Evolutionary conservation across 768 basidiomycete species (phyloP), one percentile per base, ranked within the genome.

Genomic region (Psilocybe subaeruginosa): DNA sequence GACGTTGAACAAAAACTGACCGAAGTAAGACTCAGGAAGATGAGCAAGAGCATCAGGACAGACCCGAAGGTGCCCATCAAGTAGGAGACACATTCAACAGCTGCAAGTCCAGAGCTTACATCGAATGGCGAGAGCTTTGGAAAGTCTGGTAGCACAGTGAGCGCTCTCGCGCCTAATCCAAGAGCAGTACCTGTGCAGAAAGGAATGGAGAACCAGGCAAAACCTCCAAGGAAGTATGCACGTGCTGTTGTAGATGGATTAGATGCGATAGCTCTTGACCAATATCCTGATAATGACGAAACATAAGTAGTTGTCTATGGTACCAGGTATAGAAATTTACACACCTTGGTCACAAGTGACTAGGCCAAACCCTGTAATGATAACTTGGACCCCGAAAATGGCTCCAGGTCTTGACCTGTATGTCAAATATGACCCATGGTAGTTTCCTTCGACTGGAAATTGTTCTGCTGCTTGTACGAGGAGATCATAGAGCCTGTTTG

Each of bases 151-250:
- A 59, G 14, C 0, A 52, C 66, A 39, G 61, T 55, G 12, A 74
- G 68, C 16, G 69, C 75, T 51, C 71, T 68, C 5, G 71, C 73
- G 29, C 71, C 65, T 14, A 77, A 70, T 17, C 77, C 77, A 58
- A 78, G 71, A 19, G 68, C 70, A 0, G 78, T 78, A 11, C 74
- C 78, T 48, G 74, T 75, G 1, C 73, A 67, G 47, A 77, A 77
- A 14, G 78, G 77, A 23, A 78, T 74, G 7, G 75, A 73, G 33
- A 78, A 77, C 76, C 76, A 78, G 7, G 76, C 73, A 52, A 79
- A 63, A 14, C 77, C 78, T 16, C 77, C 77, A 29, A 77, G 67
- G 55, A 79, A 68, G 61, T 77, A 78, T 0, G 76, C 76, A 16
- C 68, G 70, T 29, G 73, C 75, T 2, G 76, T 74, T 14, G 68